Evolutionary conservation across 2,329 filamentous ascomycete genomes (phyloP), one percentile per base, ranked within the genome.

Genomic region (Arthrobotrys sinensis): DNA sequence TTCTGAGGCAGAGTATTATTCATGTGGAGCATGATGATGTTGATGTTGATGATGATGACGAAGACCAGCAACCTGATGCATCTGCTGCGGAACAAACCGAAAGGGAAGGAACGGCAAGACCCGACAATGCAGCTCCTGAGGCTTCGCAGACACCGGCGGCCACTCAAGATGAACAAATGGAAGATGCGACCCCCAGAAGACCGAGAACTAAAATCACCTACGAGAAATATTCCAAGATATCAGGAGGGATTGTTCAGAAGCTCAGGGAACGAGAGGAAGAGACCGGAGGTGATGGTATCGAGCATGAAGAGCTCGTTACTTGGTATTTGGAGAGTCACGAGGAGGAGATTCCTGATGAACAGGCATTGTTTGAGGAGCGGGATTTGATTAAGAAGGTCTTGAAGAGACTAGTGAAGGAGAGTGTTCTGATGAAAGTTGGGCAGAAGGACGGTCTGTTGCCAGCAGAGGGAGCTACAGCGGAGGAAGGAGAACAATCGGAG

Each of bases 11-110:
- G 85, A 96, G 92, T 84, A 99, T 99, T 84, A 97, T 99, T 82
- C 96, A 92, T 1, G 96, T 99, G 28, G 96, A 99, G 85, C 96
- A 98, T 83, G 96, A 99, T 82, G 96, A 99, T 82, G 91, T 99
- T 14, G 95, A 98, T 83, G 91, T 99, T 79, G 93, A 97, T 66
- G 94, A 94, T 4, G 89, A 91, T 4, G 91, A 93, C 2, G 91
- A 92, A 19, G 89, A 90, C 19, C 84, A 84, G 12, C 82, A 82
- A 40, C 84, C 82, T 83, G 85, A 88, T 7, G 81, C 85, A n/a
- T 85, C 85, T 14, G 86, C 85, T 11, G 85, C 85, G 2, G 86
- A 87, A 12, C 87, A 88, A 81, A 86, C 86, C 48, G 84, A 89
- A 79, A 87, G 86, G 43, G 86, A 87, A 88, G 85, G 46, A 85